Base-by-base conservation (phyloP, 345 rosid genomes). In the Eucalyptus globulus region DNA sequence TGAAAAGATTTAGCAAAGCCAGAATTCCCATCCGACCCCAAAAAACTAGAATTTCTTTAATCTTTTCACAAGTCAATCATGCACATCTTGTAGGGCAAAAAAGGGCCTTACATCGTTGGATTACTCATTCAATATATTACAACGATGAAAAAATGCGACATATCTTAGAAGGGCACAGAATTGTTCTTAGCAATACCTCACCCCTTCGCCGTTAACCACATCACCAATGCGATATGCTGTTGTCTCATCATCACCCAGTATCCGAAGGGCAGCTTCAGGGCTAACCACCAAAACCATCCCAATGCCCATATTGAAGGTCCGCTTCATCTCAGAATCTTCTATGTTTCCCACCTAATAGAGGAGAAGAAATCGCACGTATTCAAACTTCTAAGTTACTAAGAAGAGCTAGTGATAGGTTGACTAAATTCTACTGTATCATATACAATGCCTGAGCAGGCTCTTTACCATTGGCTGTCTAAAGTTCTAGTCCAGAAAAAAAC, bases 231-330 rank as follows among this genome's bases (percentile, higher is more conserved):
- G 94, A 89, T 94, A 94, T 11, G 96, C 95, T 65, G 89, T 90
- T 87, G 88, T 91, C 21, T 89, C 93, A 53, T 93, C 94, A 17
- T 93, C 95, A 11, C 89, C 92, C 14, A 95, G 94, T 91, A 97
- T 91, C 91, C 94, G 89, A 24, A 11, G 69, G 6, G 97, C 93
- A 12, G 96, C 98, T 87, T 95, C 99, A 69, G 93, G 90, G 85
- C 92, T 95, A 86, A 94, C 94, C 24, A 95, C 94, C 43, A 98
- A 88, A 37, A 97, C 99, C 99, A 98, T 95, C 88, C 99, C 99
- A 51, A 97, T 95, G 37, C 99, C 99, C 96, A 95, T 91, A 92
- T 98, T 97, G 89, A 97, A 98, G 29, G 98, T 97, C 86, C 98
- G 93, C 83, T 95, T 93, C 99, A 98, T 98, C 94, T 96, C 99